phyloP scores from a whole-genome alignment of 352 stramenopile species.

The Globisporangium middletonii region DNA sequence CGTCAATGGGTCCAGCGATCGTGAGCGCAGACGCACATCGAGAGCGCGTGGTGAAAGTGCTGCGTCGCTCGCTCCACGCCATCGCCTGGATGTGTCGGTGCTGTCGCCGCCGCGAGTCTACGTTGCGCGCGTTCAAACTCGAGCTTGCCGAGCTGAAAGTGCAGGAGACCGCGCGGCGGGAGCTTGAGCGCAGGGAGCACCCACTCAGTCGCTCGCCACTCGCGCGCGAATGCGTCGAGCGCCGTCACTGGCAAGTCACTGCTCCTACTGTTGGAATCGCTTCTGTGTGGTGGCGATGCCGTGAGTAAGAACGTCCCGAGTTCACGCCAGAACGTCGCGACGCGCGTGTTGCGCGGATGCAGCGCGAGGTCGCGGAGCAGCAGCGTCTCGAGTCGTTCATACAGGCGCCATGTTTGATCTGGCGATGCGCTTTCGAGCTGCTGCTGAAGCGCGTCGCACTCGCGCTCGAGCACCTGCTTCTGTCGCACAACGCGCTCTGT shows the following conservation, averaged over 20 bases:
- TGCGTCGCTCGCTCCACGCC: conserved; percentile 15
- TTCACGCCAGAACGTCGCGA: conserved; percentile 26
- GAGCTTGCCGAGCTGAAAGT: conserved; percentile 42
- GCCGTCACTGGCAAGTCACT: neutral
- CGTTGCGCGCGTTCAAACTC: conserved; percentile 11
- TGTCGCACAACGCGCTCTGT: conserved; percentile 2
- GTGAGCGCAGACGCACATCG: conserved; percentile 20
- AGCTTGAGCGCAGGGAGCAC: conserved; percentile 29
- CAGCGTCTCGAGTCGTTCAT: conserved; percentile 22
- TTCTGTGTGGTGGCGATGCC: neutral
- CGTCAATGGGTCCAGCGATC: neutral
- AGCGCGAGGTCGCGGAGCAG: conserved; percentile 14
- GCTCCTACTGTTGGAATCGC: conserved; percentile 10
- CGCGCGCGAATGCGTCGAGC: conserved; percentile 20
- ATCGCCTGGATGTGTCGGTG: neutral
- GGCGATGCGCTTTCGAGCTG: neutral
- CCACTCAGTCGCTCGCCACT: conserved; percentile 35
- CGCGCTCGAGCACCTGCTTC: conserved; percentile 10
- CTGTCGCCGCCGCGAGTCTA: neutral
- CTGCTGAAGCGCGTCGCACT: conserved; percentile 11
- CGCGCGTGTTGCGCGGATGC: conserved; percentile 24
- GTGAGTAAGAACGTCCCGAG: conserved; percentile 36
- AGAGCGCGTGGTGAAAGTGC: conserved; percentile 30
- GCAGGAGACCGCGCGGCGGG: conserved; percentile 33
- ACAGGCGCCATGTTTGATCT: conserved; percentile 24